Conservation (phyloP, 306 rosid species). For the Sophora flavescens region DNA sequence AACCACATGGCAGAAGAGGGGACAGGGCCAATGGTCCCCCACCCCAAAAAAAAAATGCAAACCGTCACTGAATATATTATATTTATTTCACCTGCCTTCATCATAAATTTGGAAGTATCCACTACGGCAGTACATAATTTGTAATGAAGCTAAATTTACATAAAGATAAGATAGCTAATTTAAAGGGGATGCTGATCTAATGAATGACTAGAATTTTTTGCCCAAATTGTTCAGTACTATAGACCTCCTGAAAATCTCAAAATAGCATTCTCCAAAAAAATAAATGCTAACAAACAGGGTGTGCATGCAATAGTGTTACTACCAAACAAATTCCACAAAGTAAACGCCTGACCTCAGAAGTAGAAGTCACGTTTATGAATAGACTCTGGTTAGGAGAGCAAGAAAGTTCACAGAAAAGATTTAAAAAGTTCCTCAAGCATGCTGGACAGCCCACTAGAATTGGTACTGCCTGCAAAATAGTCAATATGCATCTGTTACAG, state of each 20-base stretch:
- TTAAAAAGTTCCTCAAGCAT: conserved; percentile 94
- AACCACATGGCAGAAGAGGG: no score
- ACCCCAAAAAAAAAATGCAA: no score
- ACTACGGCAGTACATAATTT: conserved; percentile 1
- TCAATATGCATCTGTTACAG: conserved; percentile 15
- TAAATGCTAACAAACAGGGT: conserved; percentile 34
- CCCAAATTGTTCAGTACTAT: not conserved
- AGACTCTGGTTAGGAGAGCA: conserved; percentile 95
- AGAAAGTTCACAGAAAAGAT: conserved; percentile 93
- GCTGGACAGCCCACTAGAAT: conserved; percentile 98
- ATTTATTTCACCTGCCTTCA: not conserved
- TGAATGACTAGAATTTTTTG: not conserved
- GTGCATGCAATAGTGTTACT: conserved; percentile 1
- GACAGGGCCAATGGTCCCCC: no score
- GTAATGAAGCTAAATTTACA: not conserved
- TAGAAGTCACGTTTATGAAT: conserved; percentile 86
- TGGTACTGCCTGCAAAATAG: conserved; percentile 84
- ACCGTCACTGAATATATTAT: not conserved
- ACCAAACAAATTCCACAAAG: conserved; percentile 28
- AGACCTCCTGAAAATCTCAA: conserved; percentile 13
- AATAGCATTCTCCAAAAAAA: not conserved
- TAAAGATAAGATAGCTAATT: not conserved
- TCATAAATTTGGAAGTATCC: not conserved
- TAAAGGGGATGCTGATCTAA: not conserved
- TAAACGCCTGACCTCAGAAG: conserved; percentile 68